phyloP scores from a whole-genome alignment of 2,329 filamentous ascomycete species.

The Fusarium graminum region DNA sequence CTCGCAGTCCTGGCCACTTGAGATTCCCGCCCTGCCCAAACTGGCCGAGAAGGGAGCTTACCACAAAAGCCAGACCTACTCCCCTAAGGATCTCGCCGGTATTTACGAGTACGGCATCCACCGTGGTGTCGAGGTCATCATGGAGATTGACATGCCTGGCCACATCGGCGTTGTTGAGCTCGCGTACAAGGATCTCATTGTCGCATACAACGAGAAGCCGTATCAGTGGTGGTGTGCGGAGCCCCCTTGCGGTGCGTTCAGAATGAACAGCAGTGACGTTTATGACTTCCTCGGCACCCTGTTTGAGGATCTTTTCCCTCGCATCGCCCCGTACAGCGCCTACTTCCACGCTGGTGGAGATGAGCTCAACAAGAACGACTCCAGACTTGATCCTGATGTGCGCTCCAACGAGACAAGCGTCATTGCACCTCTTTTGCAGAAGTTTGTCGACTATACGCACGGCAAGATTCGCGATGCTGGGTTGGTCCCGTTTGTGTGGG shows the following conservation, averaged over 20 bases:
- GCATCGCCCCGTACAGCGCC: slow-evolving; percentile 74
- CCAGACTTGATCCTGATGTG: slow-evolving; percentile 78
- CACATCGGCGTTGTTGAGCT: slow-evolving; percentile 67
- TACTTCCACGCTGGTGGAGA: slow-evolving; percentile 92
- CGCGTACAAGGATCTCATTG: slow-evolving; percentile 67
- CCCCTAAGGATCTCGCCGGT: slow-evolving; percentile 69
- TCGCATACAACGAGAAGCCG: slow-evolving; percentile 66
- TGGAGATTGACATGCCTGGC: slow-evolving; percentile 73
- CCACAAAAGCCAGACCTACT: slow-evolving; percentile 74
- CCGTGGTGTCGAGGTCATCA: slow-evolving; percentile 69
- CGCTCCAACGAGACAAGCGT: slow-evolving; percentile 73
- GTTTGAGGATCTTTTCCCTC: slow-evolving; percentile 81
- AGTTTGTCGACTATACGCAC: slow-evolving; percentile 79
- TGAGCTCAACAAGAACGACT: slow-evolving; percentile 80
- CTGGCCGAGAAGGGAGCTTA: slow-evolving; percentile 82
- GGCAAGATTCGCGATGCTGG: slow-evolving; percentile 72
- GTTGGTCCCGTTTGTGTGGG: slow-evolving; percentile 84
- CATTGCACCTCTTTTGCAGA: slow-evolving; percentile 81
- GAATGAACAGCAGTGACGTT: slow-evolving; percentile 79
- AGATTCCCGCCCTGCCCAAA: slow-evolving; percentile 78
- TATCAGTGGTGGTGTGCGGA: slow-evolving; percentile 72
- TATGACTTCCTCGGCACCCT: slow-evolving; percentile 78
- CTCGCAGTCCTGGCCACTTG: slow-evolving; percentile 87
- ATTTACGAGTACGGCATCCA: slow-evolving; percentile 79
- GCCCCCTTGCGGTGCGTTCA: slow-evolving; percentile 77